These are phyloP conservation scores for Rhodofomes roseus DNA, from an alignment of 1,284 basidiomycete genomes.

Conservation along the genomic window DNA sequence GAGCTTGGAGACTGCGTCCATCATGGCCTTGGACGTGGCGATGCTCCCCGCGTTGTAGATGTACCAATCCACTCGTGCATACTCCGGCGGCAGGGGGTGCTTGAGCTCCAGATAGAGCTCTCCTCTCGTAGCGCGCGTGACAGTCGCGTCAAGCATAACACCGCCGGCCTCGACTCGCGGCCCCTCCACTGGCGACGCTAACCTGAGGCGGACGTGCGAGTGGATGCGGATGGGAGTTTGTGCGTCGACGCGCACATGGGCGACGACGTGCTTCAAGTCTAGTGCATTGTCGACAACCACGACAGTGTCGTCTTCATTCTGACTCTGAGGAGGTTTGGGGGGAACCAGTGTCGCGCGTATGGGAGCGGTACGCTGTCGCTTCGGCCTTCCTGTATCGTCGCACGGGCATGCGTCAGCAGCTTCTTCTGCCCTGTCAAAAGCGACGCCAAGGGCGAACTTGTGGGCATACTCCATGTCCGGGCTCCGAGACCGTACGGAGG, in stretches of 20 bases:
- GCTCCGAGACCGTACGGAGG: constrained; percentile 14
- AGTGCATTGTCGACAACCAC: neutral
- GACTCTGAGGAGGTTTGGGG: constrained; percentile 1
- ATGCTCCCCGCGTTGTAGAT: constrained; percentile 58
- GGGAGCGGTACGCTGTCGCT: constrained; percentile 16
- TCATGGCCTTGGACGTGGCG: constrained; percentile 59
- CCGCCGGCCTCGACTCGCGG: constrained; percentile 32
- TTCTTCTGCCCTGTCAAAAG: constrained; percentile 60
- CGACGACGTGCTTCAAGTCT: constrained; percentile 32
- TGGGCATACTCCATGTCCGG: constrained; percentile 40
- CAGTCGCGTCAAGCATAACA: constrained; percentile 51
- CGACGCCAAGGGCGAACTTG: constrained; percentile 50
- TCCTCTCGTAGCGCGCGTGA: constrained; percentile 45
- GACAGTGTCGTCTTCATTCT: neutral
- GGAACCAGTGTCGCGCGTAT: constrained; percentile 17
- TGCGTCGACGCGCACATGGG: constrained; percentile 52
- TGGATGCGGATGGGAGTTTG: constrained; percentile 47
- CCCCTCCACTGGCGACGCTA: constrained; percentile 51
- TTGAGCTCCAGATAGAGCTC: constrained; percentile 50
- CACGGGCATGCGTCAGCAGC: constrained; percentile 63
- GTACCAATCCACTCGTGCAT: constrained; percentile 55
- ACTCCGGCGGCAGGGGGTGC: constrained; percentile 57
- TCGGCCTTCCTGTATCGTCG: constrained; percentile 47
- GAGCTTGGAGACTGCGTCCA: constrained; percentile 52
- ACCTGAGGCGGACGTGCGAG: constrained; percentile 58